Conservation (phyloP, 371 early-diverging fungal genomes). For the Smittium culicis region DNA sequence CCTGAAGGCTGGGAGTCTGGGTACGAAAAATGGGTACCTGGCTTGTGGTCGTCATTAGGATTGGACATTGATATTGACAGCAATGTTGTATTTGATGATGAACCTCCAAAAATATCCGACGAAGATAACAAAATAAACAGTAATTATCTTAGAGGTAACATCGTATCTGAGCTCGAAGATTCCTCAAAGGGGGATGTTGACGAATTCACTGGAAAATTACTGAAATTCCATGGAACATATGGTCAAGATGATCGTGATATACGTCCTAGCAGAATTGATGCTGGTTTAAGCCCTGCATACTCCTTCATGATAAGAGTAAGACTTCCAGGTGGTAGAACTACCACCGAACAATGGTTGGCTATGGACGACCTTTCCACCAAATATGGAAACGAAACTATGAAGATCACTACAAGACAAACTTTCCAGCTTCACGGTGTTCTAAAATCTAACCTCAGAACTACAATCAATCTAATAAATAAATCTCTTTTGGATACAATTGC, state of each 20-base stretch:
- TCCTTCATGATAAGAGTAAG: constrained; percentile 93
- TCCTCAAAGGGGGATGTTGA: constrained; percentile 64
- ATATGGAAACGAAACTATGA: constrained; percentile 73
- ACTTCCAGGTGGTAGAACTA: constrained; percentile 78
- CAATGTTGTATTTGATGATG: constrained; percentile 40
- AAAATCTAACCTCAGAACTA: constrained; percentile 68
- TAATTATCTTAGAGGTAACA: constrained; percentile 83
- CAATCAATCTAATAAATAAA: constrained; percentile 80
- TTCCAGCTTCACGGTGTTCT: constrained; percentile 91
- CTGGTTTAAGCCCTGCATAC: constrained; percentile 76
- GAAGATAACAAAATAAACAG: constrained; percentile 79
- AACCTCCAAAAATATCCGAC: constrained; percentile 57
- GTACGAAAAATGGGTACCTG: constrained; percentile 58
- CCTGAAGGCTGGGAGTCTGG: constrained; percentile 79
- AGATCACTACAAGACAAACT: constrained; percentile 87
- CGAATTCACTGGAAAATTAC: constrained; percentile 77
- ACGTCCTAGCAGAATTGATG: constrained; percentile 66
- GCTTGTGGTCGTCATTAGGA: constrained; percentile 69
- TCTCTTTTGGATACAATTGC: constrained; percentile 78
- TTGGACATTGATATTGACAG: constrained; percentile 40
- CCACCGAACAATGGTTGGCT: constrained; percentile 77
- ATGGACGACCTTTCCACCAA: constrained; percentile 73
- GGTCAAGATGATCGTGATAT: constrained; percentile 91
- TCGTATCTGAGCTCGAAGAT: constrained; percentile 67
- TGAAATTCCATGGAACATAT: constrained; percentile 93